phyloP scores from a whole-genome alignment of 2,329 filamentous ascomycete species.

The Stenocarpella maydis region DNA sequence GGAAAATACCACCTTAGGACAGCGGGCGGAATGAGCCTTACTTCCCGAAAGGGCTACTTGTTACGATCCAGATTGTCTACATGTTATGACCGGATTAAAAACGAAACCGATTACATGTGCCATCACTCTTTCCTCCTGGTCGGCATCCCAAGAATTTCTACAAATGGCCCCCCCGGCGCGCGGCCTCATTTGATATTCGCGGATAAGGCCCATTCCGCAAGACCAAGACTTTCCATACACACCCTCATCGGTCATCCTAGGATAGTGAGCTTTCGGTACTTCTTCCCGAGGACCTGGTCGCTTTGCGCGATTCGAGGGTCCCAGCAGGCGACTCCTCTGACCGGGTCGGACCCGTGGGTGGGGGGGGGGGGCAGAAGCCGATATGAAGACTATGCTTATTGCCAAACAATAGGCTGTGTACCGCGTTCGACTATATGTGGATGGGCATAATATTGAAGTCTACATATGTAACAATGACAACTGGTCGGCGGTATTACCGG shows the following conservation, averaged over 20 bases:
- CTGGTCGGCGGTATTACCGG: background rate
- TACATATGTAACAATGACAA: background rate
- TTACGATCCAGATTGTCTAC: background rate
- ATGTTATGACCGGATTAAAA: too few species aligned
- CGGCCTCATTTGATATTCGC: background rate
- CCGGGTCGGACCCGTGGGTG: background rate
- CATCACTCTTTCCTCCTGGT: background rate
- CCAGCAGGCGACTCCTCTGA: background rate
- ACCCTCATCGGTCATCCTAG: background rate
- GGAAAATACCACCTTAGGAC: background rate
- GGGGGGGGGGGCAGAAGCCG: slow-evolving; percentile 4
- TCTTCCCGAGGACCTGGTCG: background rate
- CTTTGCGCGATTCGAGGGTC: background rate
- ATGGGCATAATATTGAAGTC: background rate
- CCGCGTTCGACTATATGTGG: background rate
- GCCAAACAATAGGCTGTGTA: background rate
- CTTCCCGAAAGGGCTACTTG: background rate
- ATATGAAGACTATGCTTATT: slow-evolving; percentile 11
- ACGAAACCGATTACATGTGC: too few species aligned
- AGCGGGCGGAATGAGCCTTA: background rate
- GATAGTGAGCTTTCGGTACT: background rate
- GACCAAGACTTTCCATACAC: slow-evolving; percentile 2
- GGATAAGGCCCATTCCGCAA: background rate
- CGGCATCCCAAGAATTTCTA: background rate
- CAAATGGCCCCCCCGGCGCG: background rate